phyloP scores from a whole-genome alignment of 768 basidiomycete species.

The Macrolepiota dolichaula region DNA sequence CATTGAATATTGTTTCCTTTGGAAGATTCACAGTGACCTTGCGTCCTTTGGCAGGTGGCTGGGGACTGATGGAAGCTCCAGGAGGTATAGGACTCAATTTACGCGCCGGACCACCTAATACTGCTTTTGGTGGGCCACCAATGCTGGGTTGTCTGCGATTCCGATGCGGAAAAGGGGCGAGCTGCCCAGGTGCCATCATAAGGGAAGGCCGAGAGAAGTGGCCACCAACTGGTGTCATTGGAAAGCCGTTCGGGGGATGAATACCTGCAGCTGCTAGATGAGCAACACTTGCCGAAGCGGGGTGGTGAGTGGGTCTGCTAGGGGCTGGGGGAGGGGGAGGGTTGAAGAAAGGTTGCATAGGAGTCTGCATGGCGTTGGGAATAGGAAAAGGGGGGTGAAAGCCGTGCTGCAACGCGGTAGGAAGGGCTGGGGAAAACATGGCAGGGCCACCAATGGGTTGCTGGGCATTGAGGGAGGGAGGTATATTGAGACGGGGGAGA shows the following conservation, averaged over 20 bases:
- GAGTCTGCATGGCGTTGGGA: conserved; percentile 57
- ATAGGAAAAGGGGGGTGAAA: conserved; percentile 56
- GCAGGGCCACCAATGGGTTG: conserved; percentile 47
- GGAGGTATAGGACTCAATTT: conserved; percentile 69
- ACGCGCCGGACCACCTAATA: conserved; percentile 73
- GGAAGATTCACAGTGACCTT: conserved; percentile 72
- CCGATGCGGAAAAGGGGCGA: conserved; percentile 52
- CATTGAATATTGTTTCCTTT: conserved; percentile 52
- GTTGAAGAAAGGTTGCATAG: conserved; percentile 69
- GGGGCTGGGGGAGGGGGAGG: conserved; percentile 47
- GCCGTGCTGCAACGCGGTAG: conserved; percentile 53
- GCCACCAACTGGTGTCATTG: conserved; percentile 56
- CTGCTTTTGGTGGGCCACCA: conserved; percentile 87
- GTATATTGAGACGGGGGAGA: conserved; percentile 57
- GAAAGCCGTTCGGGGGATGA: conserved; percentile 46
- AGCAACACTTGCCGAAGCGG: conserved; percentile 55
- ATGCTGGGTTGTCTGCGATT: conserved; percentile 57
- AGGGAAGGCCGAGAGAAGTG: conserved; percentile 54
- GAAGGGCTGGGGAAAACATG: conserved; percentile 64
- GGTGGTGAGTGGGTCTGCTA: conserved; percentile 52
- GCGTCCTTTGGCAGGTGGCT: conserved; percentile 52
- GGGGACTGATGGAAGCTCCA: conserved; percentile 25
- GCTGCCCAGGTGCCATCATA: conserved; percentile 36
- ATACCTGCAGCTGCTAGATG: conserved; percentile 62
- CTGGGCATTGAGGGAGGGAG: conserved; percentile 49